These are phyloP conservation scores for Anthracocystis walkeri DNA, from an alignment of 1,284 basidiomycete species.

Conservation along the genomic window DNA sequence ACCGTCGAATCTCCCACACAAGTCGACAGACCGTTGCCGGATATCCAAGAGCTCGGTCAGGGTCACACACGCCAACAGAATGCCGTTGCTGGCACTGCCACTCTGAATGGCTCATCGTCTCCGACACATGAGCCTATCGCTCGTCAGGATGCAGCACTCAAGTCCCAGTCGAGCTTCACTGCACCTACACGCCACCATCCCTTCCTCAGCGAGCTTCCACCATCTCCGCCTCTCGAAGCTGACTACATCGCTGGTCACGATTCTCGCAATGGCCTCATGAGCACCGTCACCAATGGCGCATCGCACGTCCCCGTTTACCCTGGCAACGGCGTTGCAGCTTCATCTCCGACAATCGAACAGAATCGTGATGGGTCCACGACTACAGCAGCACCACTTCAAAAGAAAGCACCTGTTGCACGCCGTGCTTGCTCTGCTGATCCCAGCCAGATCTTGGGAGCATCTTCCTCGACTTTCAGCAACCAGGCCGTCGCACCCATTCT, in stretches of 20 bases:
- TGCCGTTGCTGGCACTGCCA: neutral
- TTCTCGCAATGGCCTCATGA: conserved; percentile 46
- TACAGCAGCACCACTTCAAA: conserved; percentile 13
- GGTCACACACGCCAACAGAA: conserved; percentile 18
- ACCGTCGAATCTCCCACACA: conserved; percentile 13
- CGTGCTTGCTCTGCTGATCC: conserved; percentile 44
- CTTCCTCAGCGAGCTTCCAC: conserved; percentile 60
- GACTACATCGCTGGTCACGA: conserved; percentile 45
- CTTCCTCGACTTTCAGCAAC: neutral
- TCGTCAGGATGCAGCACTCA: conserved; percentile 40
- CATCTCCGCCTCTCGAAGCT: conserved; percentile 60
- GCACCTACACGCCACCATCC: conserved; percentile 55
- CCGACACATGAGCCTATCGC: conserved; percentile 6
- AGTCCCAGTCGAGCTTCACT: conserved; percentile 46
- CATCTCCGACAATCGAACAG: neutral
- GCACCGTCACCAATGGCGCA: conserved; percentile 25
- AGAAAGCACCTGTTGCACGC: conserved; percentile 41
- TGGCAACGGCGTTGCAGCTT: conserved; percentile 1
- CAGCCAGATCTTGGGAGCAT: conserved; percentile 9
- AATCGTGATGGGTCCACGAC: neutral
- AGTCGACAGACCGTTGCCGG: conserved; percentile 9
- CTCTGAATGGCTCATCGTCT: conserved; percentile 1
- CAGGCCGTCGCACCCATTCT: neutral
- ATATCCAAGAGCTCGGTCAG: conserved; percentile 17
- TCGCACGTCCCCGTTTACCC: conserved; percentile 14